Base-by-base conservation (phyloP, 805 yeast genomes). In the Candida jianshihensis region DNA sequence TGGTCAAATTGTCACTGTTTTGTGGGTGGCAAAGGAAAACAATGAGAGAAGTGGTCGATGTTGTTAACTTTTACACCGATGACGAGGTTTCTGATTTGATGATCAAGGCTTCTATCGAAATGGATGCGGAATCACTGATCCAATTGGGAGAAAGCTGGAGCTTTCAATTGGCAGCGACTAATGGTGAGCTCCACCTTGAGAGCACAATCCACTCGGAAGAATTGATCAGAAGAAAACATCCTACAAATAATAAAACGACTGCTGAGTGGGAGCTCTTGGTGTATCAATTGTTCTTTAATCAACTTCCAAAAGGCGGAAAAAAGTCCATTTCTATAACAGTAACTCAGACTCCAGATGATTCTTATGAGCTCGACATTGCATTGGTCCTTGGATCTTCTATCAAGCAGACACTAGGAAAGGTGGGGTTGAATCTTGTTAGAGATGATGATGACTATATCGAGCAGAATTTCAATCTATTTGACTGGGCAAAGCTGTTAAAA, bases 381-480 rank as follows among this genome's bases (percentile, higher is more conserved):
- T 26, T 38, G 2, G 25, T 33, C 12, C 24, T 40, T 17, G 47
- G 45, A 2, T 25, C 38, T n/a, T 34, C 38, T 6, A 37, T 46
- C 14, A 34, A 26, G 37, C 39, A 38, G 31, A 40, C 26, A 25
- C 31, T 43, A 34, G 50, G 42, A 11, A 21, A 33, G 16, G 40
- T 35, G 13, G 25, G 35, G 3, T n/a, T 47, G 27, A 30, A 33
- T 6, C n/a, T n/a, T n/a, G n/a, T n/a, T n/a, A 29, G 26, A 10
- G 41, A 31, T 12, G 39, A 25, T 13, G 38, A 28, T 12, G 39
- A 27, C 5, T 33, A 22, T 12, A 27, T 34, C 5, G 45, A 37
- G 13, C 43, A 39, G 7, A 36, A 42, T 2, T 48, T 32, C 31
- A 48, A 50, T 20, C 28, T 49, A 10, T 52, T 50, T 19, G 43